Conservation (phyloP, 2,329 filamentous ascomycete species). For the Aspergillus pseudoviridinutans region DNA sequence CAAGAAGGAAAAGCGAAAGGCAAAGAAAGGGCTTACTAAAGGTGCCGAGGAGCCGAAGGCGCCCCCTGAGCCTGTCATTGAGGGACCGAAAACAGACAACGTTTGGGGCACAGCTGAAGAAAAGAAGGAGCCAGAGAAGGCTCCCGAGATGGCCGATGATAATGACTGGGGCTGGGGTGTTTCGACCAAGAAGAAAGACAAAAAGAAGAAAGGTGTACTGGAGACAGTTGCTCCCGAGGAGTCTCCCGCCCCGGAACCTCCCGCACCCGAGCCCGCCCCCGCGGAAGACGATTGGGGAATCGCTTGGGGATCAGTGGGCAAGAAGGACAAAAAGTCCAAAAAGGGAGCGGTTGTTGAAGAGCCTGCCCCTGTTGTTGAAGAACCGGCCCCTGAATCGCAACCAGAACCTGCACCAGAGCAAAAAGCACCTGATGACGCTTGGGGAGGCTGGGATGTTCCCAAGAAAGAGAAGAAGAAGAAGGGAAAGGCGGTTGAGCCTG, state of each 20-base stretch:
- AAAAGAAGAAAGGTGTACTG: constrained; percentile 29
- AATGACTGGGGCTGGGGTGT: constrained; percentile 28
- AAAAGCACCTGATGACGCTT: constrained; percentile 22
- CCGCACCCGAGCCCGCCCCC: constrained; percentile 22
- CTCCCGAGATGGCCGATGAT: constrained; percentile 17
- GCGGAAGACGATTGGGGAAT: constrained; percentile 36
- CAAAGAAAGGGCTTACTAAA: constrained; percentile 26
- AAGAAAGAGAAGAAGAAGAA: constrained; percentile 30
- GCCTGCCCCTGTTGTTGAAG: constrained; percentile 6
- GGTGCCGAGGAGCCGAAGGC: constrained; percentile 13
- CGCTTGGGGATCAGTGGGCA: constrained; percentile 26
- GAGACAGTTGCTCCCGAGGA: constrained; percentile 19
- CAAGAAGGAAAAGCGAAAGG: constrained; percentile 29
- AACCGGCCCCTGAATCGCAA: constrained; percentile 16
- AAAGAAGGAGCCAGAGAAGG: constrained; percentile 7
- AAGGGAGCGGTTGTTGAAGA: constrained; percentile 27
- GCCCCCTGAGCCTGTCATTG: constrained; percentile 14
- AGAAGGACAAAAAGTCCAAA: constrained; percentile 42
- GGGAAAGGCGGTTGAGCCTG: constrained; percentile 21
- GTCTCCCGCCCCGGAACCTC: constrained; percentile 25
- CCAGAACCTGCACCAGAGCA: constrained; percentile 16
- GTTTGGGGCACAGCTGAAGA: neutral
- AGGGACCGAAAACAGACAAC: constrained; percentile 16
- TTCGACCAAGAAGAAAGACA: constrained; percentile 27
- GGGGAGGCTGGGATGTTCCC: constrained; percentile 22